These are phyloP conservation scores for Malus hybrid DNA, from an alignment of 331 rosid genomes.

Conservation along the genomic window DNA sequence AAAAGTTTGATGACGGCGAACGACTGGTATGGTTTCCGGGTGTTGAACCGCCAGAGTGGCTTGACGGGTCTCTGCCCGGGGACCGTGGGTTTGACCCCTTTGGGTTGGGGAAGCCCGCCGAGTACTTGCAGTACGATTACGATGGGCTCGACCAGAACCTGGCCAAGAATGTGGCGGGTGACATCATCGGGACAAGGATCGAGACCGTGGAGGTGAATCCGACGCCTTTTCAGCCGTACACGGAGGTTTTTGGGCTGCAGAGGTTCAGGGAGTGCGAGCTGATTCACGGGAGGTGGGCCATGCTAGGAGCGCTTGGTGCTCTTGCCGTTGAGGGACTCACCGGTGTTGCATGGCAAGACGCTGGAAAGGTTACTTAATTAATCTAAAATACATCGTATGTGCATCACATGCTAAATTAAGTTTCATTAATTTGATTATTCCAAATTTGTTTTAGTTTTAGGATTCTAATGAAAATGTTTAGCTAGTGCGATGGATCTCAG, in stretches of 20 bases:
- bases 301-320: slow-evolving; percentile 75
- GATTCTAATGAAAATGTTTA: background rate
- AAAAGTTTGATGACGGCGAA: background rate
- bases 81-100: slow-evolving; percentile 80
- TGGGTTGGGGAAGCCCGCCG: slow-evolving; percentile 55
- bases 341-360: slow-evolving; percentile 80
- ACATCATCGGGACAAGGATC: slow-evolving; percentile 46
- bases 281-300: slow-evolving; percentile 84
- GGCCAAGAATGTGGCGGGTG: slow-evolving; percentile 67
- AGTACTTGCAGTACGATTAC: slow-evolving; percentile 64
- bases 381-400: background rate
- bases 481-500: background rate
- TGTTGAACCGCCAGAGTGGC: slow-evolving; percentile 64
- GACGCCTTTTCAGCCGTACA: slow-evolving; percentile 79
- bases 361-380: slow-evolving; percentile 49
- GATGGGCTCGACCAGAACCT: slow-evolving; percentile 80
- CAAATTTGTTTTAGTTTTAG: no score
- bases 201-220: slow-evolving; percentile 44
- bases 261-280: slow-evolving; percentile 76
- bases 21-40: slow-evolving; percentile 60
- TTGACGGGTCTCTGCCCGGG: slow-evolving; percentile 62
- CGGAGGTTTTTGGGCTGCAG: slow-evolving; percentile 72
- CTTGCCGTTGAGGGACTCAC: slow-evolving; percentile 63
- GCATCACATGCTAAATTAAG: background rate
- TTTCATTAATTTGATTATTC: no score